Evolutionary conservation across 2,329 filamentous ascomycete species (phyloP), one percentile per base, ranked within the genome.

Genomic region (Penicillium glabrum): DNA sequence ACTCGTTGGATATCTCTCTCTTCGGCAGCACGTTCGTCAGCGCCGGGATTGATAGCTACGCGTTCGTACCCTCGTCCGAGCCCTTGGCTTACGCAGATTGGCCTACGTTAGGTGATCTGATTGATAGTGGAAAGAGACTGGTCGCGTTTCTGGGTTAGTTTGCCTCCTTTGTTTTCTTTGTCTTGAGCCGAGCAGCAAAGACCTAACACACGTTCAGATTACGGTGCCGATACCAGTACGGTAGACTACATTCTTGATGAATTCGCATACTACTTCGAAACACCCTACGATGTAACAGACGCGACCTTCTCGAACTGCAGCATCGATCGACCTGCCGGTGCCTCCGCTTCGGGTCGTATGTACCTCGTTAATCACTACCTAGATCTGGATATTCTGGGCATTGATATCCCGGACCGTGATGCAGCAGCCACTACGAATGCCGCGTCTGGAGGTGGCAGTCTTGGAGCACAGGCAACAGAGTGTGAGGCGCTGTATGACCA

Each of bases 311-410:
- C 69, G 1, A 65, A 74, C 56, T 81, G 79, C 66, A 75, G 67
- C 11, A 74, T 80, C 51, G 72, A 80, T 61, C 74, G 78, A 3
- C 79, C 79, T 3, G 46, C 71, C 5, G 71, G 70, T n/a, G 71
- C 69, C 24, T 71, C 67, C 14, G 60, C 72, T 6, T 65, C 70
- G 5, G 76, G 73, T 13, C 70, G 75, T 5, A 79, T 81, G 77
- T 77, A 77, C 53, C 71, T 81, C 35, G 72, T 81, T 57, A 82
- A 81, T 56, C 79, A 82, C 62, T 80, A 79, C 60, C 66, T 81
- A 3, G 75, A 80, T 58, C 61, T 74, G 10, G 70, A 79, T 49
- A 61, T 79, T 29, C 54, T 76, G 0, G 77, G 77, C 7, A 67
- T 78, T 14, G 62, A 73, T 35, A 63, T 80, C n/a, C 79, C 79